Percentiles rank a stretch among this genome's conserved stretches.
These are phyloP conservation scores for Fusarium sp. DNA, from an alignment of 2,329 filamentous ascomycete species.

Conservation along the genomic window DNA sequence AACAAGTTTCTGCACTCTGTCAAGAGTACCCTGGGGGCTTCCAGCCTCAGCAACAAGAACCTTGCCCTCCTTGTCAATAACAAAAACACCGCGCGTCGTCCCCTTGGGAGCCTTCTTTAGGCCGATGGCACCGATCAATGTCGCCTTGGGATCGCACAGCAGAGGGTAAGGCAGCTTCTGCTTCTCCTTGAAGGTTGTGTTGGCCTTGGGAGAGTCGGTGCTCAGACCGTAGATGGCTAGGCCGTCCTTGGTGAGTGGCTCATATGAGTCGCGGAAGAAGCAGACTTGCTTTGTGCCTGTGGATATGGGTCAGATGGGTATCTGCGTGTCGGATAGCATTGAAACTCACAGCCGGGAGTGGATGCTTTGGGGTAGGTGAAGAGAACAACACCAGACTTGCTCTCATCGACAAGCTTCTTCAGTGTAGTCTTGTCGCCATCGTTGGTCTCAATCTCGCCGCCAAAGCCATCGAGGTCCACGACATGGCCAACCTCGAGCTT, in stretches of 20 bases:
- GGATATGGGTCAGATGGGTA: conserved; percentile 13
- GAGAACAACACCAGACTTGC: conserved; percentile 85
- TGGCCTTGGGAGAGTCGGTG: conserved; percentile 86
- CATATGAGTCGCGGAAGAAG: conserved; percentile 88
- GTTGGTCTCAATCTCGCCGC: conserved; percentile 82
- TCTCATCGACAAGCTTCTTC: conserved; percentile 81
- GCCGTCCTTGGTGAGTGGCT: conserved; percentile 77
- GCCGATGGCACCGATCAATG: conserved; percentile 86
- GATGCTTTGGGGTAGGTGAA: conserved; percentile 97
- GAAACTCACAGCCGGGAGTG: conserved; percentile 86
- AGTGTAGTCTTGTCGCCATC: conserved; percentile 83
- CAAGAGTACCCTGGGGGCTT: conserved; percentile 79
- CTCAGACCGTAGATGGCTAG: conserved; percentile 91
- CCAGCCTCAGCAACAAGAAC: conserved; percentile 79
- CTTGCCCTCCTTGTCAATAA: conserved; percentile 82
- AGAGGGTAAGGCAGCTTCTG: conserved; percentile 89
- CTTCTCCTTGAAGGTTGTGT: conserved; percentile 91
- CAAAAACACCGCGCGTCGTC: conserved; percentile 87
- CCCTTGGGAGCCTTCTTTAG: conserved; percentile 85
- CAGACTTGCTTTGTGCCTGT: conserved; percentile 92
- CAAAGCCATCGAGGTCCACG: conserved; percentile 67
- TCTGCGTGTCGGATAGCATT: neutral
- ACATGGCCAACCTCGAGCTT: conserved; percentile 64
- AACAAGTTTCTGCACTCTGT: conserved; percentile 78
- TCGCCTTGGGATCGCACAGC: conserved; percentile 79